phyloP scores from a whole-genome alignment of 441 rosid species.

The Erodium moschatum region DNA sequence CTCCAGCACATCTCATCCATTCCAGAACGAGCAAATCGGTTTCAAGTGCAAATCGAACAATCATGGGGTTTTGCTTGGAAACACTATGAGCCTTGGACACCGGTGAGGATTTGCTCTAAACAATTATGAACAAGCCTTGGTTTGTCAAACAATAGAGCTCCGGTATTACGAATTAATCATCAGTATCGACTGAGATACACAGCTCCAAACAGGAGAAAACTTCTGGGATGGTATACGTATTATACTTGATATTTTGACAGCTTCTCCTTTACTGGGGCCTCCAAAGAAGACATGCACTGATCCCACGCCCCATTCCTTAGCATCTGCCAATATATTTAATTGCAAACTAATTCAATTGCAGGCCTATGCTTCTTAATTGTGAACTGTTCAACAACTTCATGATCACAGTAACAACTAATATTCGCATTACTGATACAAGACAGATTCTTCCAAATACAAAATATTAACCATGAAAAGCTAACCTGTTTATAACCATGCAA shows the following conservation, averaged over 20 bases:
- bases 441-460: not conserved
- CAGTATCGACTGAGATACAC: conserved; percentile 17
- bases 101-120: conserved; percentile 13
- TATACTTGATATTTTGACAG: conserved; percentile 75
- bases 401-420: not conserved
- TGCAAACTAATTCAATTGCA: not conserved
- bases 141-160: conserved; percentile 21
- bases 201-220: conserved; percentile 12
- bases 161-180: conserved; percentile 21
- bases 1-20: too few relatives aligned
- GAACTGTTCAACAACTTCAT: too few relatives aligned
- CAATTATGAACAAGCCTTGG: conserved; percentile 18
- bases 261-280: conserved; percentile 75
- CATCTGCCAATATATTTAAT: conserved; percentile 42
- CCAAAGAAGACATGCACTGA: conserved; percentile 77
- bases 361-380: too few relatives aligned
- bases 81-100: not conserved
- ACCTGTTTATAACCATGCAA: conserved; percentile 86
- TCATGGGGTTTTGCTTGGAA: not conserved
- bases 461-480: conserved; percentile 18
- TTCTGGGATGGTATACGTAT: not conserved
- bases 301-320: conserved; percentile 80
- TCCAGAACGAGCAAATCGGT: too few relatives aligned
- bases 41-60: too few relatives aligned
- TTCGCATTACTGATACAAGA: not conserved